phyloP scores from a whole-genome alignment of 1,284 basidiomycete species.

The Malassezia slooffiae region DNA sequence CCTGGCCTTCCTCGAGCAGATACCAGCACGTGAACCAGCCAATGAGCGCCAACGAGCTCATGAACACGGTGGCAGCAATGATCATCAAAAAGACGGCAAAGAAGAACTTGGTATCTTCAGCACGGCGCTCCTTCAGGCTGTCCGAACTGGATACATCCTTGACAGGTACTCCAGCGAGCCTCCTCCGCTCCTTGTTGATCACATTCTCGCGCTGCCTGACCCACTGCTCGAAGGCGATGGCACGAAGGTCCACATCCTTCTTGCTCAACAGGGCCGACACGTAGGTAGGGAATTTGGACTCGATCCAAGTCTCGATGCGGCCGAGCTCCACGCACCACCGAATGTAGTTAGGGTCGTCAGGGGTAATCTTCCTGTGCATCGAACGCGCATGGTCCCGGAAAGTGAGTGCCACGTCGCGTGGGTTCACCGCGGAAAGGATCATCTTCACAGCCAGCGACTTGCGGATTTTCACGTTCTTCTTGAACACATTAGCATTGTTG shows the following conservation, averaged over 20 bases:
- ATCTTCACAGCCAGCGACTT: slow-evolving; percentile 75
- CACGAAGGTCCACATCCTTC: slow-evolving; percentile 21
- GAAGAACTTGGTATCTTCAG: slow-evolving; percentile 21
- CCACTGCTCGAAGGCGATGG: slow-evolving; percentile 22
- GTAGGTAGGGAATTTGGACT: slow-evolving; percentile 39
- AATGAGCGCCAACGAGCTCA: slow-evolving; percentile 21
- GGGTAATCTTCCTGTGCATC: slow-evolving; percentile 69
- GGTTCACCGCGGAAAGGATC: slow-evolving; percentile 81
- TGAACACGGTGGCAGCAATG: slow-evolving; percentile 18
- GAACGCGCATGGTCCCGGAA: slow-evolving; percentile 71
- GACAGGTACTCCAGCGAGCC: slow-evolving; percentile 17
- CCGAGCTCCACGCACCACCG: slow-evolving; percentile 38
- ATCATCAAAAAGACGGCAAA: slow-evolving; percentile 27
- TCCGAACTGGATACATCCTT: no score
- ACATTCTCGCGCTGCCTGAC: no score
- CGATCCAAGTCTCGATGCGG: slow-evolving; percentile 41
- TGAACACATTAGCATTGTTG: slow-evolving; percentile 82
- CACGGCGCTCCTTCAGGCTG: neutral
- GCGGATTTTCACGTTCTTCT: slow-evolving; percentile 86
- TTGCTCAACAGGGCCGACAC: slow-evolving; percentile 17
- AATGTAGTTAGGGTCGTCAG: slow-evolving; percentile 71
- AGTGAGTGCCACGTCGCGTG: slow-evolving; percentile 76
- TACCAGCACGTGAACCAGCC: slow-evolving; percentile 34
- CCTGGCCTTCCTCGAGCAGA: slow-evolving; percentile 23
- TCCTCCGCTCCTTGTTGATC: slow-evolving; percentile 6